A percentile compares a stretch with the other conserved stretches of the same genome.
These are phyloP conservation scores for Echium plantagineum DNA, from an alignment of 257 asterid genomes.

Conservation along the genomic window DNA sequence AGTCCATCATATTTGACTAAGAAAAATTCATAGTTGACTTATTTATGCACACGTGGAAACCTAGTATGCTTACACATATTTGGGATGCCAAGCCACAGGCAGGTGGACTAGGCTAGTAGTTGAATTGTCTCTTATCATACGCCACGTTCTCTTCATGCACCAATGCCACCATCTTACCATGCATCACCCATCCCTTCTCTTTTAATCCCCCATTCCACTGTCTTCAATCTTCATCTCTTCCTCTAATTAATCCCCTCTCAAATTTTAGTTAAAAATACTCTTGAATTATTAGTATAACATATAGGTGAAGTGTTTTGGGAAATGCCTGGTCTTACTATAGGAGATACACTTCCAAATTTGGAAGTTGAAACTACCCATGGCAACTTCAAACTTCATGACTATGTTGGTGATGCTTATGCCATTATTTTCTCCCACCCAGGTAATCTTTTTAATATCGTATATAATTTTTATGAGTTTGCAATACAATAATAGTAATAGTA, in stretches of 20 bases:
- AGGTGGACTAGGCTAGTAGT: background rate
- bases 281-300: background rate
- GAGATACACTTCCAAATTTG: constrained; percentile 65
- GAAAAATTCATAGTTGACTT: background rate
- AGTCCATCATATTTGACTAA: background rate
- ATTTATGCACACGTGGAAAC: background rate
- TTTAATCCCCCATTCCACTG: background rate
- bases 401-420: constrained; percentile 39
- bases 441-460: too few relatives aligned
- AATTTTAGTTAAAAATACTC: too few relatives aligned
- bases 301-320: background rate
- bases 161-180: constrained; percentile 23
- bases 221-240: too few relatives aligned
- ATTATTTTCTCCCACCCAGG: constrained; percentile 87
- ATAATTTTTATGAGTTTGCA: too few relatives aligned
- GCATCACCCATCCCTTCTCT: constrained; percentile 1
- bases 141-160: constrained; percentile 6
- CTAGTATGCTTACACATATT: background rate
- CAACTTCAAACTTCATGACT: constrained; percentile 59
- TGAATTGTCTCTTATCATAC: background rate
- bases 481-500: too few relatives aligned
- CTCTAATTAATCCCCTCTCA: too few relatives aligned
- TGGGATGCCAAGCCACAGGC: background rate
- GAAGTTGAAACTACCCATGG: constrained; percentile 80
- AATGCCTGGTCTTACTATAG: constrained; percentile 87